Conservation (phyloP, 1,284 basidiomycete species). For the Agroathelia rolfsii region DNA sequence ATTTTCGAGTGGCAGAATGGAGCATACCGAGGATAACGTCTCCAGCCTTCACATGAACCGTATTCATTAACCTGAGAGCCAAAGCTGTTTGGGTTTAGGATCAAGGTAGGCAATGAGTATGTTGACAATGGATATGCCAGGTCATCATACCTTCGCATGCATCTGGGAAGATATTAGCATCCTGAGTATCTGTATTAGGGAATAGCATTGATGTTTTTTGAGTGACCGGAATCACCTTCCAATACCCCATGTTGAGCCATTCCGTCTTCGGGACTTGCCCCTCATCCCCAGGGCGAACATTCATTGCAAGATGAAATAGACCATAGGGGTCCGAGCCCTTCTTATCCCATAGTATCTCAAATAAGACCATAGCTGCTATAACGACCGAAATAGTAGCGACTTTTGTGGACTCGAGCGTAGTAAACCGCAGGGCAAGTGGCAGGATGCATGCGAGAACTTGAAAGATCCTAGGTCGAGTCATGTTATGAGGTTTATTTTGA, state of each 20-base stretch:
- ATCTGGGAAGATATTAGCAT: conserved; percentile 41
- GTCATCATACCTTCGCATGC: conserved; percentile 44
- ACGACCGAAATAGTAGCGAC: too few relatives aligned
- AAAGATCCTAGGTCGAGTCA: too few relatives aligned
- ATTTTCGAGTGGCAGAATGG: not conserved
- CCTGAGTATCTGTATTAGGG: conserved; percentile 19
- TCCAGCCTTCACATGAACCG: conserved; percentile 29
- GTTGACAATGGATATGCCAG: not conserved
- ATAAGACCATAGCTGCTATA: too few relatives aligned
- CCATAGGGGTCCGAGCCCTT: conserved; percentile 43
- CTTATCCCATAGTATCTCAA: too few relatives aligned
- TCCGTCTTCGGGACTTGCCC: conserved; percentile 36
- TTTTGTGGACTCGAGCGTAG: too few relatives aligned
- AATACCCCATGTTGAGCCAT: conserved; percentile 64
- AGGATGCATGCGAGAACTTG: too few relatives aligned
- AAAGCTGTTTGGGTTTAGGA: too few relatives aligned
- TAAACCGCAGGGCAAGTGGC: too few relatives aligned
- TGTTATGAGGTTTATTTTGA: too few relatives aligned
- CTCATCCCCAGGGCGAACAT: conserved; percentile 27
- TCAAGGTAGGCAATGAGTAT: not conserved
- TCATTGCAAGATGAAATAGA: conserved; percentile 41
- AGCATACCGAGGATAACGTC: conserved; percentile 44
- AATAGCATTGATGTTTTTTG: conserved; percentile 3
- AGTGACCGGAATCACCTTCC: conserved; percentile 33
- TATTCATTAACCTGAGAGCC: conserved; percentile 38